Base-by-base conservation (phyloP, 495 filamentous ascomycete genomes). In the Penicilliopsis zonata region DNA sequence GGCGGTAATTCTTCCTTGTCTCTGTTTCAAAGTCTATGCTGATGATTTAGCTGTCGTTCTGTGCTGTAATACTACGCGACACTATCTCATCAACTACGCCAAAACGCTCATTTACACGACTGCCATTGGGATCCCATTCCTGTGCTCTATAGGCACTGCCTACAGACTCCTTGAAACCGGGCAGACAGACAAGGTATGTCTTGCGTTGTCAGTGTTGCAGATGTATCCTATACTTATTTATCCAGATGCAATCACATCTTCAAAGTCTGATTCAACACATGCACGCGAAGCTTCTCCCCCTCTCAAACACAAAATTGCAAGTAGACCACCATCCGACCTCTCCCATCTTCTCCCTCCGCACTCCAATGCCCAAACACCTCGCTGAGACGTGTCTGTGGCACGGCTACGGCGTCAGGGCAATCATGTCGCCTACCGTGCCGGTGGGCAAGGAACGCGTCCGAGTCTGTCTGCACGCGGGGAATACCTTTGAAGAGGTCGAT, bases 401-500 rank as follows among this genome's bases (percentile, higher is more conserved):
- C 3, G 59, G 59, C 4, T 57, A 46, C 18, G 30, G 49, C n/a
- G 54, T 60, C 4, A 55, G 57, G 14, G 55, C 66, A 5, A 67
- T 73, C 36, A 64, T 65, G 54, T 47, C 60, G 25, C 66, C 69
- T 0, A 59, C 62, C 0, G 56, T 72, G 2, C 65, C 67, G 0
- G 53, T 52, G 10, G 65, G 65, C 4, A 52, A 52, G 38, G 59
- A 63, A 25, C 55, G 67, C 1, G 59, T 72, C n/a, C 46, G 67
- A 4, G 52, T 72, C 2, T 65, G 65, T 36, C 42, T 70, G 35
- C 67, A 72, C 47, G 55, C 65, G 1, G 55, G 49, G 1, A 69
- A 72, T 38, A 65, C 66, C 5, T 43, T 58, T 19, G 46, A 50
- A 14, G 52, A 71, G 28, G 53, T 69, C n/a, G 62, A 71, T 22